phyloP scores from a whole-genome alignment of 441 rosid species.

The Syzygium syzygioides region DNA sequence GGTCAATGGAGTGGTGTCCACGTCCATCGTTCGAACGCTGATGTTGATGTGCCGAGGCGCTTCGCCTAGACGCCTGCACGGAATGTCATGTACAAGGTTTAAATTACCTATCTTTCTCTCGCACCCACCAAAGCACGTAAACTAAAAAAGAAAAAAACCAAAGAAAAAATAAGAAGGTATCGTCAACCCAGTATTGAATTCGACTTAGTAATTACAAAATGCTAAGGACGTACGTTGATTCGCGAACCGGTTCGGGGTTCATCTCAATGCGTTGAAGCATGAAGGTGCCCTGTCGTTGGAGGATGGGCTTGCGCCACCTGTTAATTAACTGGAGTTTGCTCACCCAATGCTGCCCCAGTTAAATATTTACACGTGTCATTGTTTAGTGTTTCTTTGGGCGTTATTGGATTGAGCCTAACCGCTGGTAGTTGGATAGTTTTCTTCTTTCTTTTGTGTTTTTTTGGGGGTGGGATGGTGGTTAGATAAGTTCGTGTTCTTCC shows the following conservation, averaged over 20 bases:
- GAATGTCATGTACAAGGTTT: background rate
- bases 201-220: background rate
- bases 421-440: background rate
- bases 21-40: constrained; percentile 29
- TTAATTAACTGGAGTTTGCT: background rate
- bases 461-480: background rate
- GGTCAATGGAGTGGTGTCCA: constrained; percentile 46
- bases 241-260: background rate
- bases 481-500: background rate
- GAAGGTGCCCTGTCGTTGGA: background rate
- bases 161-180: background rate
- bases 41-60: background rate
- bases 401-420: background rate
- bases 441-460: background rate
- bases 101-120: background rate
- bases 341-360: background rate
- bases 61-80: background rate
- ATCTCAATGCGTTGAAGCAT: background rate
- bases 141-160: background rate
- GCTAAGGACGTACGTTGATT: background rate
- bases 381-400: background rate
- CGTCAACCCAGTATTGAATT: background rate
- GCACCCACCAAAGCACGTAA: background rate
- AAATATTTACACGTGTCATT: background rate
- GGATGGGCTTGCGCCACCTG: background rate